A percentile compares a stretch with the other conserved stretches of the same genome.
These are phyloP conservation scores for Saccharum hybrid DNA, from an alignment of 202 grass and related monocot species.

Conservation along the genomic window DNA sequence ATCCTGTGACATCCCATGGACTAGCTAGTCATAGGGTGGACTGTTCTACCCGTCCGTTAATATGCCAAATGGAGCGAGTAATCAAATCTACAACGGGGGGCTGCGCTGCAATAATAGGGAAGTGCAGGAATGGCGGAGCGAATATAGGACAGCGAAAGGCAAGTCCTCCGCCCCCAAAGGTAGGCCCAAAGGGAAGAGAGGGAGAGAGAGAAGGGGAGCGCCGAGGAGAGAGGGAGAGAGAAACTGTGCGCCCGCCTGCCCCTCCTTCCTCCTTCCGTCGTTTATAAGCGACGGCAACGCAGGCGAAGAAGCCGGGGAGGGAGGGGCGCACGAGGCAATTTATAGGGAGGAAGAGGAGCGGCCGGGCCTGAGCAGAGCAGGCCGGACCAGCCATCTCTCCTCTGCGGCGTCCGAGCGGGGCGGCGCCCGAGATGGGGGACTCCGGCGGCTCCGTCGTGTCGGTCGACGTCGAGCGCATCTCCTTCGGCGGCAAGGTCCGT, in stretches of 20 bases:
- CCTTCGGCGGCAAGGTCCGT: constrained; percentile 86
- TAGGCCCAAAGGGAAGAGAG: neutral
- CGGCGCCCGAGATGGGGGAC: constrained; percentile 63
- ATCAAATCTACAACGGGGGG: neutral
- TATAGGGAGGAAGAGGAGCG: constrained; percentile 25
- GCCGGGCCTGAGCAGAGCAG: constrained; percentile 24
- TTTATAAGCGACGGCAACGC: constrained; percentile 64
- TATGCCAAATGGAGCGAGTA: constrained; percentile 27
- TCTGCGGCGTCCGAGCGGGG: constrained; percentile 25
- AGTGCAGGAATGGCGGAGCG: constrained; percentile 34
- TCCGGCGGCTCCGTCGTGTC: constrained; percentile 73
- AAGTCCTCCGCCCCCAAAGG: neutral
- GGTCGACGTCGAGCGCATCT: constrained; percentile 93
- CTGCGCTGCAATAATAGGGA: constrained; percentile 48
- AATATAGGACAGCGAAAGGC: constrained; percentile 17
- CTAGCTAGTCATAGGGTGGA: neutral
- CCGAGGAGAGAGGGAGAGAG: constrained; percentile 25
- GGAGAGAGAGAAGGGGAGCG: neutral
- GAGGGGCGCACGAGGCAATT: constrained; percentile 36
- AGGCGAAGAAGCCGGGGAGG: constrained; percentile 41
- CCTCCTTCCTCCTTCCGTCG: constrained; percentile 31
- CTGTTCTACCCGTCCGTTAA: neutral
- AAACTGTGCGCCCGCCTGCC: constrained; percentile 9
- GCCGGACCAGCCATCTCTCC: constrained; percentile 21
- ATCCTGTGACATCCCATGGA: neutral